Percentiles rank a stretch among this genome's conserved stretches.
Evolutionary conservation across 2,329 filamentous ascomycete genomes (phyloP).

Genomic region (Fusarium nanum): DNA sequence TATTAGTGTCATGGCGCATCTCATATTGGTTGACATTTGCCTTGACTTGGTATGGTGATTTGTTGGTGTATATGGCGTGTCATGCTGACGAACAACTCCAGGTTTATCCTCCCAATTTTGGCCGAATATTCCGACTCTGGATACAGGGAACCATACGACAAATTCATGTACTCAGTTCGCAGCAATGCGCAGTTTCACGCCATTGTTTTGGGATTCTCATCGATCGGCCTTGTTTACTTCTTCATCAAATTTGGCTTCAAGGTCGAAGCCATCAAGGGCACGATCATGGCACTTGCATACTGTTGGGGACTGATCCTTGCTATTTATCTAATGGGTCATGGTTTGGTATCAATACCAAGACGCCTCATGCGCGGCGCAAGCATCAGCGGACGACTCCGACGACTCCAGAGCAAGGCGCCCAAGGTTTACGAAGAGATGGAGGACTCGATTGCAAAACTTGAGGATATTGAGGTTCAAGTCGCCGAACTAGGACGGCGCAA

Average conservation of each 20-base stretch:
- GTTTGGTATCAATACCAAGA: conserved; percentile 89
- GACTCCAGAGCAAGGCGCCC: conserved; percentile 83
- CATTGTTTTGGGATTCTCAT: conserved; percentile 77
- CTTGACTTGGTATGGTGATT: conserved; percentile 79
- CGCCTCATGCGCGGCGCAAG: conserved; percentile 83
- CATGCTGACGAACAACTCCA: conserved; percentile 51
- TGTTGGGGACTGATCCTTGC: conserved; percentile 91
- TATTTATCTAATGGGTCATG: conserved; percentile 98
- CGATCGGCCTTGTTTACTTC: conserved; percentile 83
- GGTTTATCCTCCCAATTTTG: conserved; percentile 90
- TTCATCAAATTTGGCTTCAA: conserved; percentile 78
- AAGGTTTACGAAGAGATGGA: conserved; percentile 87
- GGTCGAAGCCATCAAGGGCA: conserved; percentile 74
- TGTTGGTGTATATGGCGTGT: background rate
- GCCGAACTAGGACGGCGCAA: conserved; percentile 83
- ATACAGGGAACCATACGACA: conserved; percentile 85
- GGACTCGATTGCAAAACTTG: conserved; percentile 82
- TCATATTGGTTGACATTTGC: conserved; percentile 97
- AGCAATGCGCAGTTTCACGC: conserved; percentile 90
- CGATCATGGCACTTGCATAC: conserved; percentile 94
- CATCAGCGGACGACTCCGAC: conserved; percentile 77
- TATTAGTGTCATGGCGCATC: conserved; percentile 92
- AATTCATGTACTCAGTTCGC: conserved; percentile 85
- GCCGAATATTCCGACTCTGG: conserved; percentile 96
- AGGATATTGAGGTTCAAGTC: conserved; percentile 85